Base-by-base conservation (phyloP, 805 yeast genomes). In the Torulaspora maleeae region DNA sequence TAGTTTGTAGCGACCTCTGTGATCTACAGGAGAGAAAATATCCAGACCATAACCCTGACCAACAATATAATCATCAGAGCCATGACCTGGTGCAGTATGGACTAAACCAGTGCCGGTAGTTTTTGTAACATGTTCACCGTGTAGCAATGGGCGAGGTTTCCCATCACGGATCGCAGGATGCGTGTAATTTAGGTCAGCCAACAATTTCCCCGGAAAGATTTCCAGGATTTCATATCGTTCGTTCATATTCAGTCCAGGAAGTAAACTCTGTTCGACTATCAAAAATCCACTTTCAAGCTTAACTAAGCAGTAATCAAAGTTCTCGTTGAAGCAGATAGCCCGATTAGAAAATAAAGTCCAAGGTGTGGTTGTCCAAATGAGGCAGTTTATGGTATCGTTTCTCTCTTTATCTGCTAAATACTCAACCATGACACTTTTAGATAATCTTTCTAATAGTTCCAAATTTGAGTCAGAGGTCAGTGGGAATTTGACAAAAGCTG, bases 341-440 rank as follows among this genome's bases (percentile, higher is more conserved):
- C 76, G 74, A 60, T 93, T 93, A 0, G 96, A 82, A 4, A 87
- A 86, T 27, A 93, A 72, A 0, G 99, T 93, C 99, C 99, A 93
- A 0, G 99, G 97, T 1, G 99, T 93, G 1, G 96, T 90, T 0
- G 99, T 93, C 99, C 99, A 93, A 45, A 93, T 87, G 49, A 86
- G 58, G 5, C 73, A 75, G 17, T 50, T 42, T 1, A 73, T 33
- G 1, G 57, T 42, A 1, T 24, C 38, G 9, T 53, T 19, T 1
- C 27, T 36, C 6, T 44, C 41, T 22, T 36, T 35, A n/a, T 41
- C 42, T 7, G 38, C 45, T 19, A 45, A 32, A 32, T 40, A 45
- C 9, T 41, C 34, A 2, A 36, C 34, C 28, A 39, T 35, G 24
- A 41, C 38, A 13, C 25, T 29, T 22, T 22, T 45, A 11, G 49